Conservation (phyloP, 306 rosid species). For the Dryas alaskensis region DNA sequence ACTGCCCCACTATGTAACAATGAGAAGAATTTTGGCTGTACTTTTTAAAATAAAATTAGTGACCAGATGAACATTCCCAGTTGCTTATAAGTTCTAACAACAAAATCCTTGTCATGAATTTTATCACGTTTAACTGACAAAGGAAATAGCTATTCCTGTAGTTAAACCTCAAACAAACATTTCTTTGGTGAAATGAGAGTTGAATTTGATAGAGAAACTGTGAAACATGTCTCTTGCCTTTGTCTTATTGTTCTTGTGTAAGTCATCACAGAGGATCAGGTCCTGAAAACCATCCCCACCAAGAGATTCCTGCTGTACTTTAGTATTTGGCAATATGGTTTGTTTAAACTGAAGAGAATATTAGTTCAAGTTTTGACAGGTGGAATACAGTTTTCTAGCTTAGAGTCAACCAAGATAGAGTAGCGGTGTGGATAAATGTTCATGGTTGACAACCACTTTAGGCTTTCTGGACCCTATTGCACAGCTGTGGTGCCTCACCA, state of each 20-base stretch:
- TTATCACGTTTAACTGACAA: neutral
- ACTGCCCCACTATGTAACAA: neutral
- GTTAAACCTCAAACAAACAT: neutral
- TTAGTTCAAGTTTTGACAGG: neutral
- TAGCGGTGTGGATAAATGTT: neutral
- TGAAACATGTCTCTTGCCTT: neutral
- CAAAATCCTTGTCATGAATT: neutral
- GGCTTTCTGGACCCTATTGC: neutral
- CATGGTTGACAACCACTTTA: neutral
- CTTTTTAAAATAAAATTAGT: neutral
- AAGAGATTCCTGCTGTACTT: neutral
- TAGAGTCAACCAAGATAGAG: neutral
- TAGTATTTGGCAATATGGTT: neutral
- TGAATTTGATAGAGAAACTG: neutral
- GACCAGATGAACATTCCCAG: neutral
- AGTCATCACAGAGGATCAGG: neutral
- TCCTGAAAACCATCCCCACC: neutral
- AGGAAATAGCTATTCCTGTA: no score
- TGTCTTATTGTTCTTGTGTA: neutral
- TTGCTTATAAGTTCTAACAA: neutral
- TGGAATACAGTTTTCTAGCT: neutral
- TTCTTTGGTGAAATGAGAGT: neutral
- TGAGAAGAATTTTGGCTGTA: constrained; percentile 14
- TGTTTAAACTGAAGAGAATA: neutral
- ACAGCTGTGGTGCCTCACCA: constrained; percentile 2